A percentile compares a stretch with the other conserved stretches of the same genome.
phyloP scores from a whole-genome alignment of 73 alveolate genomes.

The Paramecium primaurelia region DNA sequence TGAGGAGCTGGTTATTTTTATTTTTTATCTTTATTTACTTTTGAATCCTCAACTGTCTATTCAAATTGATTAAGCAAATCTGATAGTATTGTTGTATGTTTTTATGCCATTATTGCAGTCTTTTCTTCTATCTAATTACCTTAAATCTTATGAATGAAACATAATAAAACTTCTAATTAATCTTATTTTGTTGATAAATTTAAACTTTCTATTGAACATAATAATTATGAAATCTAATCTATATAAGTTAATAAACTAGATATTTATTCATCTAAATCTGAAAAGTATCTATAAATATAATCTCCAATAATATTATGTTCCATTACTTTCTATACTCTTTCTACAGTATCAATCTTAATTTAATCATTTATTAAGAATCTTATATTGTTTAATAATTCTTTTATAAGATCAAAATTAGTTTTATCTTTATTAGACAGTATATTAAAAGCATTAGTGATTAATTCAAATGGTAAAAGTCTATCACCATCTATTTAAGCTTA shows the following conservation, averaged over 20 bases:
- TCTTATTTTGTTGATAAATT: background rate
- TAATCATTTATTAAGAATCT: background rate
- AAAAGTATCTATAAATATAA: background rate
- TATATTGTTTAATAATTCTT: background rate
- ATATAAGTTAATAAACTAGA: background rate
- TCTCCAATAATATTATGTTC: conserved; percentile 46
- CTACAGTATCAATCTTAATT: conserved; percentile 22
- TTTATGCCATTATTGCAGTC: conserved; percentile 4
- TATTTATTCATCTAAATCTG: conserved; percentile 6
- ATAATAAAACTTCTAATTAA: conserved; percentile 9
- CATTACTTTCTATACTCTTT: conserved; percentile 18
- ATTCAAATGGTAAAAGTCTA: background rate
- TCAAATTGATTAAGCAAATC: conserved; percentile 13
- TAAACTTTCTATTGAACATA: background rate
- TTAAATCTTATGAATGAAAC: conserved; percentile 6
- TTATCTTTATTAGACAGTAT: background rate
- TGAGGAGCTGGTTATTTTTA: background rate
- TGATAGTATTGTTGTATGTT: background rate
- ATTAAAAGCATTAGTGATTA: background rate
- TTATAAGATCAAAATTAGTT: background rate
- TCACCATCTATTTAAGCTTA: background rate
- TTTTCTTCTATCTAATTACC: background rate
- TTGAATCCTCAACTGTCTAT: background rate
- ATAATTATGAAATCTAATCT: background rate
- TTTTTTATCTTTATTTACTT: background rate